These are phyloP conservation scores for Ascochyta rabiei DNA, from an alignment of 2,329 filamentous ascomycete genomes.

Conservation along the genomic window DNA sequence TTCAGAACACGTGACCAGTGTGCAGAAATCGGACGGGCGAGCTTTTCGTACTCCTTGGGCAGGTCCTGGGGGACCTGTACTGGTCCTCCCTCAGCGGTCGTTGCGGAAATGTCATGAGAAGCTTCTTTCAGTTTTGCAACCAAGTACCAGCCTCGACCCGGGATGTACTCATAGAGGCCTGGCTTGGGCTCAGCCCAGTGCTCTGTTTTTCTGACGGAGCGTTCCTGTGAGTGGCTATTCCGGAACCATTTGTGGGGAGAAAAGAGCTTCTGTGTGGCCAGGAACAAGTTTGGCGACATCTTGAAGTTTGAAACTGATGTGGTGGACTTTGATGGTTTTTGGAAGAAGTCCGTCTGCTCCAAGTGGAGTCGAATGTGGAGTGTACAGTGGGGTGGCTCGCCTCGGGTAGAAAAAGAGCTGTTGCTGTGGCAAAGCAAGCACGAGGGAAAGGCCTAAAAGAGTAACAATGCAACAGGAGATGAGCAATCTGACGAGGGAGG, in stretches of 20 bases:
- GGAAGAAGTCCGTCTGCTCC: neutral
- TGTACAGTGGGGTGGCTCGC: slow-evolving; percentile 12
- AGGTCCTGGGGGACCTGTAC: slow-evolving; percentile 13
- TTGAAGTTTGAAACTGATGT: slow-evolving; percentile 8
- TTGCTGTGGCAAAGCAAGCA: slow-evolving; percentile 17
- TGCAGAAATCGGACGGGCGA: slow-evolving; percentile 45
- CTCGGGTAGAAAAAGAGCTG: slow-evolving; percentile 3
- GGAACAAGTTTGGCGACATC: slow-evolving; percentile 59
- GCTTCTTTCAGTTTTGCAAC: slow-evolving; percentile 48
- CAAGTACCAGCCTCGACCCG: slow-evolving; percentile 58
- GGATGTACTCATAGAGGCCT: slow-evolving; percentile 58
- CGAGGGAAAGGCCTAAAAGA: slow-evolving; percentile 17
- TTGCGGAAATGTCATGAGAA: slow-evolving; percentile 32
- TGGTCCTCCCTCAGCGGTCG: slow-evolving; percentile 26
- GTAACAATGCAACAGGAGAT: slow-evolving; percentile 2
- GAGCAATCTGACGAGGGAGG: slow-evolving; percentile 14
- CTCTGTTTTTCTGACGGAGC: slow-evolving; percentile 51
- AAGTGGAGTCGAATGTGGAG: slow-evolving; percentile 18
- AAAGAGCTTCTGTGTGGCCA: slow-evolving; percentile 57
- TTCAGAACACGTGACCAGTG: slow-evolving; percentile 58
- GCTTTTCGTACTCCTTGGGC: slow-evolving; percentile 29
- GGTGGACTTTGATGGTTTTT: slow-evolving; percentile 1
- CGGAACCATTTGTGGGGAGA: slow-evolving; percentile 58
- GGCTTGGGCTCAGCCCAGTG: slow-evolving; percentile 57
- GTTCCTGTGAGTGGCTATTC: slow-evolving; percentile 46